Evolutionary conservation across 805 yeast genomes (phyloP), one percentile per base, ranked within the genome.

Genomic region (Myxozyma kluyveri): DNA sequence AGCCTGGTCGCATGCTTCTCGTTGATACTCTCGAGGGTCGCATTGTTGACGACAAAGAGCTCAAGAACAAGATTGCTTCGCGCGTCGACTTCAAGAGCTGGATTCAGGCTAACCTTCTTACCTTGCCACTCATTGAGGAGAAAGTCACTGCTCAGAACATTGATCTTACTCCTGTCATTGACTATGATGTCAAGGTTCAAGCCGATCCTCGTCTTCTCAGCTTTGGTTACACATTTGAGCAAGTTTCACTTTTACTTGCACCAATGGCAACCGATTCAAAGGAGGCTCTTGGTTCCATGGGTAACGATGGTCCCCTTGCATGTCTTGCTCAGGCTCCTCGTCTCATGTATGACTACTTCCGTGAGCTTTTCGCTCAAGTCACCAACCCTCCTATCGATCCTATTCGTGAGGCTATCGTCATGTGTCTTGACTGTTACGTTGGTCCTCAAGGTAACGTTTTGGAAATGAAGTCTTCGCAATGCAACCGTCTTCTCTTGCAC

Each of bases 351-450:
- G 99, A 93, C 66, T 91, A 91, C 73, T 93, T 91, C 77, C 83
- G 96, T 65, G 96, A 91, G 70, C 78, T 91, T 66, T 91, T 91
- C 73, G 99, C 99, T 19, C 99, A 91, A 73, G 99, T 91, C 50
- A 91, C 99, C 29, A 91, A 91, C 73, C 99, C 99, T 52, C 98
- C 99, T 45, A 93, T 91, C 67, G 99, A 91, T 69, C 98, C 99
- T 47, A 93, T 91, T 63, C 84, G 98, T 70, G 99, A 91, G 74
- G 84, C 84, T 54, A 87, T 91, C 62, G 98, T 93, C 66, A 91
- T 91, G 99, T 88, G 96, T 10, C 78, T 93, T 61, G 96, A 91
- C 70, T 91, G 99, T 73, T 88, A 86, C 70, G 83, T 91, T 65
- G 99, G 99, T 50, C 98, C 98, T n/a, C 98, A 93, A 71, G 98